Conservation (phyloP, 129 eudicot species). For the Mikania micrantha region DNA sequence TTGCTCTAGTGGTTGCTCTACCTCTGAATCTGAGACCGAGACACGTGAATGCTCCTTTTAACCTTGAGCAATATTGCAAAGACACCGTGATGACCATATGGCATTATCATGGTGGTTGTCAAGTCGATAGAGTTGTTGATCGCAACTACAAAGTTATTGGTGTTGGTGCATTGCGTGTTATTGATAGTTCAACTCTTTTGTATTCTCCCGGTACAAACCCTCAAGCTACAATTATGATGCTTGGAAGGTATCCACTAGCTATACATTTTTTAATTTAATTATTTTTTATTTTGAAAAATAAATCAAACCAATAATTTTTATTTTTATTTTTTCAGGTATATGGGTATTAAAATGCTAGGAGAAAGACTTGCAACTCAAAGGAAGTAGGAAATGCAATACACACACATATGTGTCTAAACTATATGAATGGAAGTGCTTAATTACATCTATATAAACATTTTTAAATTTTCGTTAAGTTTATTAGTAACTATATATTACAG, state of each 20-base stretch:
- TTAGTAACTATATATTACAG: not conserved
- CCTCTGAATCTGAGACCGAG: constrained; percentile 55
- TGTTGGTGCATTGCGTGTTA: constrained; percentile 50
- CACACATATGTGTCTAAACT: too few species aligned
- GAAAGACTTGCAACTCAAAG: constrained; percentile 27
- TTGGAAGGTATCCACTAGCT: constrained; percentile 55
- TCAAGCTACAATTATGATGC: constrained; percentile 97
- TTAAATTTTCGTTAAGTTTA: not conserved
- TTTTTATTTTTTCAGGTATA: constrained; percentile 40
- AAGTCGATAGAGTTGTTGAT: constrained; percentile 69
- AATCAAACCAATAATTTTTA: not conserved
- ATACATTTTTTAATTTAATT: not conserved
- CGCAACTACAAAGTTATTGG: constrained; percentile 55
- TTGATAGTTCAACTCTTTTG: constrained; percentile 74
- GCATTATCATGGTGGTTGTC: constrained; percentile 98
- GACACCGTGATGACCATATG: constrained; percentile 91
- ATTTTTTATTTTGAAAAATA: not conserved
- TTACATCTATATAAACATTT: not conserved
- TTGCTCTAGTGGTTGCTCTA: constrained; percentile 30
- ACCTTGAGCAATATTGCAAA: constrained; percentile 51
- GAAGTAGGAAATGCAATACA: constrained; percentile 6
- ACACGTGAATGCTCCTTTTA: constrained; percentile 21
- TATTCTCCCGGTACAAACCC: constrained; percentile 96
- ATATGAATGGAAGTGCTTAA: too few species aligned
- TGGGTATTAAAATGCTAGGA: constrained; percentile 52